Percentiles rank a stretch among this genome's conserved stretches.
Evolutionary conservation across 2,329 filamentous ascomycete species (phyloP).

Genomic region (Huntiella decipiens): DNA sequence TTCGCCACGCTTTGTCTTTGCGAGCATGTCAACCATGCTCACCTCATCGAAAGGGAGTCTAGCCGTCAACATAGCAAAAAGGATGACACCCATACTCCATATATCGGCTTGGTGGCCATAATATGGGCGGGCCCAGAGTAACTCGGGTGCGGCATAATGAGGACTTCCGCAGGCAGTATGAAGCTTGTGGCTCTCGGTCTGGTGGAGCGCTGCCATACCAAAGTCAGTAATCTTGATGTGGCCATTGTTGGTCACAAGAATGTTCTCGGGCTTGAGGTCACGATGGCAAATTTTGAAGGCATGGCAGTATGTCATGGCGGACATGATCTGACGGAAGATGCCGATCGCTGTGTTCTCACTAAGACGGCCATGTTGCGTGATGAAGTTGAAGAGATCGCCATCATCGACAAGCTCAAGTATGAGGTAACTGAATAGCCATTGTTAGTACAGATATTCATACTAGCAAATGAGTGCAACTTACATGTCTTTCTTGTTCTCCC

Average conservation of each 20-base stretch:
- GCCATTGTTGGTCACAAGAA: constrained; percentile 56
- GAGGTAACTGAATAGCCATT: constrained; percentile 46
- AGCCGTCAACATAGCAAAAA: constrained; percentile 74
- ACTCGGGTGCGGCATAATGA: constrained; percentile 88
- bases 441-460: not conserved
- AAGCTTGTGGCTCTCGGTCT: constrained; percentile 59
- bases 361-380: constrained; percentile 54
- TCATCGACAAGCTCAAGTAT: constrained; percentile 79
- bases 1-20: constrained; percentile 36
- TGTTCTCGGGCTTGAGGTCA: constrained; percentile 94
- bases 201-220: constrained; percentile 83
- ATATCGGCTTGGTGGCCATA: constrained; percentile 75
- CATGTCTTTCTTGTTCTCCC: constrained; percentile 93
- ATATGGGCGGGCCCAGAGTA: constrained; percentile 61
- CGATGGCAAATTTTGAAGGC: constrained; percentile 89
- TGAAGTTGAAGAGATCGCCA: constrained; percentile 70
- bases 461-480: constrained; percentile 27
- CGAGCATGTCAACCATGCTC: constrained; percentile 42
- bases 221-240: constrained; percentile 93
- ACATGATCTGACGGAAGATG: constrained; percentile 85
- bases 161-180: constrained; percentile 88
- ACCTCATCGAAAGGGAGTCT: constrained; percentile 64
- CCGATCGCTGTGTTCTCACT: constrained; percentile 62
- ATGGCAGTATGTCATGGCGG: constrained; percentile 81
- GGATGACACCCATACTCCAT: constrained; percentile 82